Evolutionary conservation across 495 filamentous ascomycete species (phyloP).

Genomic region (Aspergillus cristatus): DNA sequence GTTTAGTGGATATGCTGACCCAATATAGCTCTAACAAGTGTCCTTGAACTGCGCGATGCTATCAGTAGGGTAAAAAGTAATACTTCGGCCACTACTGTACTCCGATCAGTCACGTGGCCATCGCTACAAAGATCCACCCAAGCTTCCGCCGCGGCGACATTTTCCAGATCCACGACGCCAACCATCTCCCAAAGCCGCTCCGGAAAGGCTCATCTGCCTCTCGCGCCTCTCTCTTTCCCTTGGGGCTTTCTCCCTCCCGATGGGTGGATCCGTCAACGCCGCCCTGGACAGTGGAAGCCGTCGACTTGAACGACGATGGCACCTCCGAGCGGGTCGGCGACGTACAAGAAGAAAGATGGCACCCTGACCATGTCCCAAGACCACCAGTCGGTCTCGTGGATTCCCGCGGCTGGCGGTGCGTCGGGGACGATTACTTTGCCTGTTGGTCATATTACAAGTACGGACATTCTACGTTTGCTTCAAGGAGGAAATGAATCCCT

Average conservation of each 20-base stretch:
- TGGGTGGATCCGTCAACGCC: conserved; percentile 31
- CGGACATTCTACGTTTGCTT: no score
- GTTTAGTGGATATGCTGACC: no score
- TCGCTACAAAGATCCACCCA: no score
- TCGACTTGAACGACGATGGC: conserved; percentile 38
- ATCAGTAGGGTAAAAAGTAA: no score
- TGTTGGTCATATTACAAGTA: conserved; percentile 73
- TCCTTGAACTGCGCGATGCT: no score
- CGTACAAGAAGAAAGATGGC: conserved; percentile 97
- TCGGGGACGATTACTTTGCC: conserved; percentile 54
- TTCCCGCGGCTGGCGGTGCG: conserved; percentile 44
- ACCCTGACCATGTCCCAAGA: conserved; percentile 63
- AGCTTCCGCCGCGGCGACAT: no score
- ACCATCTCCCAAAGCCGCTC: no score
- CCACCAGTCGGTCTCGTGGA: conserved; percentile 69
- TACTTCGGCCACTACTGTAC: no score
- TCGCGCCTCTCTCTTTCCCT: conserved; percentile 10
- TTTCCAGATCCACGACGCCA: no score
- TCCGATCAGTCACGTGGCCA: no score
- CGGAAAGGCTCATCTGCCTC: no score
- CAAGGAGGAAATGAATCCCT: conserved; percentile 1
- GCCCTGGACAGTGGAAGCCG: conserved; percentile 37
- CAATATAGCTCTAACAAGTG: no score
- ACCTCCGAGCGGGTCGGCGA: conserved; percentile 58
- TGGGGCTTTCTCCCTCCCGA: conserved; percentile 28